Conservation (phyloP, 2,329 filamentous ascomycete species). For the Fonsecaea multimorphosa region DNA sequence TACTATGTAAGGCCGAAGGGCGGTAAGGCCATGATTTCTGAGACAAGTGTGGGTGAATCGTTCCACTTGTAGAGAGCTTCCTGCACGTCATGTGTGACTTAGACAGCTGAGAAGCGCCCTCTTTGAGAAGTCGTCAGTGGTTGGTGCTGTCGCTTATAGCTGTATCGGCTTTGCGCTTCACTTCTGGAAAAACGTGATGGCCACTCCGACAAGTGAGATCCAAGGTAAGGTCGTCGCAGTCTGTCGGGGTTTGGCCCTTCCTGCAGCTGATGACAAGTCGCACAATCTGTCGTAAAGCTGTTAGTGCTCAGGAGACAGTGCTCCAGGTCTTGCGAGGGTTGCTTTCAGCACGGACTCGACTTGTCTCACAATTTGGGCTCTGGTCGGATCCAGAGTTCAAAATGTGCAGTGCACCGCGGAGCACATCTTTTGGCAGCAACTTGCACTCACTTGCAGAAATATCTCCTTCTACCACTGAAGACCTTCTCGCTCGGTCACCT, state of each 20-base stretch:
- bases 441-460: not conserved
- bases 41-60: not conserved
- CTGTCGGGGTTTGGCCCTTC: not conserved
- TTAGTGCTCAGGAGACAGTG: not conserved
- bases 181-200: not conserved
- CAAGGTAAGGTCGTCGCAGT: not conserved
- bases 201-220: too few species aligned
- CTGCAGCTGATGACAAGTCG: not conserved
- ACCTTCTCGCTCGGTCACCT: not conserved
- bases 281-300: not conserved
- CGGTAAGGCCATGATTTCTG: not conserved
- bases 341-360: not conserved
- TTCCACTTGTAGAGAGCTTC: not conserved
- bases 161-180: not conserved
- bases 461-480: not conserved
- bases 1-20: slow-evolving; percentile 2
- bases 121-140: not conserved
- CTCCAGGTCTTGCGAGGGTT: not conserved
- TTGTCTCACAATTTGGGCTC: not conserved
- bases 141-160: not conserved
- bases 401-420: not conserved
- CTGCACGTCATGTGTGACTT: not conserved
- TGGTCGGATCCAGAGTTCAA: not conserved
- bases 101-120: not conserved
- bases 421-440: not conserved